These are phyloP conservation scores for Dispira simplex DNA, from an alignment of 192 early-diverging fungal genomes.

Conservation along the genomic window DNA sequence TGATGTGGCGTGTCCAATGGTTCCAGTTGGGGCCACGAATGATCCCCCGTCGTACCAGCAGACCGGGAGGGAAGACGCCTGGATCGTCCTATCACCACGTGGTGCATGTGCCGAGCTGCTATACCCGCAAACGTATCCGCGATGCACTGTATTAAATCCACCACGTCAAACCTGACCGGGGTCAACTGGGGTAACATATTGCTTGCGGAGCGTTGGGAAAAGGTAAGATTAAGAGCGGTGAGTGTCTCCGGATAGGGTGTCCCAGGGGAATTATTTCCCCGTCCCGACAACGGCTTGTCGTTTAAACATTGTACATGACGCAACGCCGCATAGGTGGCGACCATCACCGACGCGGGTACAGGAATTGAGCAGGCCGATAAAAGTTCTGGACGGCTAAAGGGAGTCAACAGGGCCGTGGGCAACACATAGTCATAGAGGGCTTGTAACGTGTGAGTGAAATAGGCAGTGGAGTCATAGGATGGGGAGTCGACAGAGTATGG, in stretches of 20 bases:
- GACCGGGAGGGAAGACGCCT: neutral
- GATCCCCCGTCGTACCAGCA: neutral
- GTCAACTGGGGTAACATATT: too few relatives aligned
- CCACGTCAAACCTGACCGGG: constrained; percentile 3
- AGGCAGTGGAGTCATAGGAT: neutral
- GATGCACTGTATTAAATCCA: neutral
- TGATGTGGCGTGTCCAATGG: neutral
- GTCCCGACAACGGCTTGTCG: neutral
- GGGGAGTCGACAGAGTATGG: neutral
- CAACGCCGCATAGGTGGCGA: neutral
- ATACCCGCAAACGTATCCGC: neutral
- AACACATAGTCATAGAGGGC: neutral
- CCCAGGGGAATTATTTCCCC: neutral
- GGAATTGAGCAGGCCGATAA: neutral
- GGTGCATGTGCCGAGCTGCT: neutral
- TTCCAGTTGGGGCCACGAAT: neutral
- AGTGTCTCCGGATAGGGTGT: neutral
- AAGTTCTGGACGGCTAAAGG: neutral
- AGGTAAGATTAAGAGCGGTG: neutral
- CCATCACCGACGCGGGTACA: neutral
- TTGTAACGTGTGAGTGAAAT: neutral
- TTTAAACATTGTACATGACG: neutral
- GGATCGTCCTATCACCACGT: neutral
- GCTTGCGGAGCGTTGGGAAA: neutral
- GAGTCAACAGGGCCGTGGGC: neutral